Evolutionary conservation across 306 rosid genomes (phyloP), one percentile per base, ranked within the genome.

Genomic region (Quercus wislizeni): DNA sequence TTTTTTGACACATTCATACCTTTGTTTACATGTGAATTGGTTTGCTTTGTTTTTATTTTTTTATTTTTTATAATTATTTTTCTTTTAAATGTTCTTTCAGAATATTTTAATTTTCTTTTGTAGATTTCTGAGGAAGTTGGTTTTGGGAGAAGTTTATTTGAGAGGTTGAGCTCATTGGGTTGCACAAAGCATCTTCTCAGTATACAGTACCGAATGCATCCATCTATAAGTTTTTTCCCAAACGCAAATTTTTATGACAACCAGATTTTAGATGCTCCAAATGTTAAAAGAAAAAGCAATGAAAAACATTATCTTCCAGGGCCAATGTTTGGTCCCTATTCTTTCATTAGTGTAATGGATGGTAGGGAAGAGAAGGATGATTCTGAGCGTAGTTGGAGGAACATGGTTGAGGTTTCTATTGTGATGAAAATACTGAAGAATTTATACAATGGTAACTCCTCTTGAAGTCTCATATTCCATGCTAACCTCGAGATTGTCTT

Each of bases 141-240:
- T 61, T 91, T 91, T 23, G 91, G 93, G 67, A 86, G 94, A 90
- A 93, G 98, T 78, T 81, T 93, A 73, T 93, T 91, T 82, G 93
- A 78, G 78, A 88, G 98, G 80, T 77, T 90, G 46, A 85, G 84
- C 84, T 78, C 62, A 3, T 23, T 84, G 83, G 87, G 82, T 55
- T 86, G 86, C 73, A 71, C 90, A 27, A 90, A 84, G 59, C 89
- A 90, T 80, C 85, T 93, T 70, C 88, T 93, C 59, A 80, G 83
- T 67, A 71, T 84, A 70, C 98, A 93, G 63, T 93, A 93, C 83
- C 79, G 98, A 76, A 93, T 93, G 98, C 94, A 93, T 82, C 97
- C 97, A 21, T 88, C 91, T 4, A 88, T 93, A 51, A 91, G 94
- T 74, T 82, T 38, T 18, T 93, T 93, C 76, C 94, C 98, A 25